phyloP scores from a whole-genome alignment of 495 filamentous ascomycete genomes.

The Penicillium angulare region DNA sequence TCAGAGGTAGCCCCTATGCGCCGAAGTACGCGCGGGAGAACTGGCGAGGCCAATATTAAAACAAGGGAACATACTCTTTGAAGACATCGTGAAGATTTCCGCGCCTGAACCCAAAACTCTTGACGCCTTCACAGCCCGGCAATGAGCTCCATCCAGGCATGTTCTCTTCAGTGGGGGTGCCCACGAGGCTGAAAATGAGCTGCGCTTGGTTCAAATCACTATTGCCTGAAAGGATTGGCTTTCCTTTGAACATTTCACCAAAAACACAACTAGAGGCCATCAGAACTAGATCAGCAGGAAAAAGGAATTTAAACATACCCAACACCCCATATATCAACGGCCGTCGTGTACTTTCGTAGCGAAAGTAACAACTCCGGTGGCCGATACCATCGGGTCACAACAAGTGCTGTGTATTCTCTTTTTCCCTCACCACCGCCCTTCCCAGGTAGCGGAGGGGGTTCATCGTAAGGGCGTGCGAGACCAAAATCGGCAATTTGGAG shows the following conservation, averaged over 20 bases:
- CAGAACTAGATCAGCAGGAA: constrained; percentile 6
- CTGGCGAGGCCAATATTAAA: too few species aligned
- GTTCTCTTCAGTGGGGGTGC: constrained; percentile 81
- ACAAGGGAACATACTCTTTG: constrained; percentile 58
- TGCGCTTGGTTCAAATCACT: constrained; percentile 88
- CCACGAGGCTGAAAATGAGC: constrained; percentile 90
- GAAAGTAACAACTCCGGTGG: constrained; percentile 91
- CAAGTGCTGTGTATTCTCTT: constrained; percentile 89
- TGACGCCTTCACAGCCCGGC: constrained; percentile 76
- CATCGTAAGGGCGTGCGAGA: constrained; percentile 89
- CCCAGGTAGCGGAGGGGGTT: constrained; percentile 73
- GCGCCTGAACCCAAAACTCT: constrained; percentile 58
- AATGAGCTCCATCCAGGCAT: constrained; percentile 91
- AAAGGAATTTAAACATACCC: constrained; percentile 55
- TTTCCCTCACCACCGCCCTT: constrained; percentile 79
- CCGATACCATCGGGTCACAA: constrained; percentile 96
- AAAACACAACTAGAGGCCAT: constrained; percentile 74
- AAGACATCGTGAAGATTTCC: constrained; percentile 72
- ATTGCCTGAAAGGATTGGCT: constrained; percentile 86
- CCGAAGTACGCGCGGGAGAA: too few species aligned
- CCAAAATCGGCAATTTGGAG: constrained; percentile 98
- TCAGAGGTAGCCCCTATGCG: background rate
- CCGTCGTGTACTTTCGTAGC: constrained; percentile 84
- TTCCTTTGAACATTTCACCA: constrained; percentile 94
- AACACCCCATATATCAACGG: constrained; percentile 98